A percentile compares a stretch with the other conserved stretches of the same genome.
Evolutionary conservation across 202 grass and related monocot genomes (phyloP).

Genomic region (Setaria viridis): DNA sequence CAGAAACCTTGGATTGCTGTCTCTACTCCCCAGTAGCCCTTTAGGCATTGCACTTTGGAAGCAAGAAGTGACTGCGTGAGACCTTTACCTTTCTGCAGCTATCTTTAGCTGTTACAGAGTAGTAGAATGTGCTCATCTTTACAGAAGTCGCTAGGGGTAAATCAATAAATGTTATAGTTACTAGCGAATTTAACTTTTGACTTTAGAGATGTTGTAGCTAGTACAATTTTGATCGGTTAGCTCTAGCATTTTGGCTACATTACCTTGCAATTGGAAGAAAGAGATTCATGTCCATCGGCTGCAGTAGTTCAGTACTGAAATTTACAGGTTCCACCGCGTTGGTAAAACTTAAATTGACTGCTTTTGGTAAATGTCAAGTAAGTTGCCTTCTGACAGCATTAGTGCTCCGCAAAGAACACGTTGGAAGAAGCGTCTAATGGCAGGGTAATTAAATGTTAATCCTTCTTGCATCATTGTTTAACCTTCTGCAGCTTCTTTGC

Average conservation of each 20-base stretch:
- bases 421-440: conserved; percentile 39
- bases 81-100: conserved; percentile 49
- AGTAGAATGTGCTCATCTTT: conserved; percentile 44
- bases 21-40: conserved; percentile 39
- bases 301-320: conserved; percentile 18
- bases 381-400: conserved; percentile 8
- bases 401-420: not conserved
- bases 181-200: conserved; percentile 26
- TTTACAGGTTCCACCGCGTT: not conserved
- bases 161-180: conserved; percentile 22
- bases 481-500: conserved; percentile 41
- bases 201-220: conserved; percentile 7
- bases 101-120: conserved; percentile 41
- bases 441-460: conserved; percentile 42
- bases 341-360: not conserved
- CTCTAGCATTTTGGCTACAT: conserved; percentile 30
- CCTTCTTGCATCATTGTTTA: conserved; percentile 48
- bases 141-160: conserved; percentile 34
- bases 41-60: conserved; percentile 54
- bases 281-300: conserved; percentile 7
- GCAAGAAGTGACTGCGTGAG: conserved; percentile 46
- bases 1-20: conserved; percentile 56
- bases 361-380: conserved; percentile 30
- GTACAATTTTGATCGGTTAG: conserved; percentile 24
- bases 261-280: conserved; percentile 10